phyloP scores from a whole-genome alignment of 2,329 filamentous ascomycete species.

The Bipolaris zeicola region DNA sequence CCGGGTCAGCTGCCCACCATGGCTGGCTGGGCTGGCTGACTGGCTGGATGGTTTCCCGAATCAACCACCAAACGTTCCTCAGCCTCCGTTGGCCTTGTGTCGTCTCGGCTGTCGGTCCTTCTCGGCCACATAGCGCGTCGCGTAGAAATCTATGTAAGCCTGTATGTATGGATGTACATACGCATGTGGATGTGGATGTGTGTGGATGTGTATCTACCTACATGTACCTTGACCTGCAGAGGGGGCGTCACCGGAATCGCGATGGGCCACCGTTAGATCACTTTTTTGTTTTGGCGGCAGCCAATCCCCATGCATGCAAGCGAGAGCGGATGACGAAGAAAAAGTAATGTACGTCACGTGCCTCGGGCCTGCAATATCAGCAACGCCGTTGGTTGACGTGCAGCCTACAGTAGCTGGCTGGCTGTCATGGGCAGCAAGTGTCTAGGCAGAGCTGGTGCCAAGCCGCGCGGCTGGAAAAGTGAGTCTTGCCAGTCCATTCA shows the following conservation, averaged over 20 bases:
- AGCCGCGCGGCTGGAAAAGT: conserved; percentile 14
- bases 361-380: conserved; percentile 18
- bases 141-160: conserved; percentile 2
- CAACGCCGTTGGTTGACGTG: conserved; percentile 23
- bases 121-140: conserved; percentile 10
- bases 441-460: conserved; percentile 20
- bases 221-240: conserved; percentile 12
- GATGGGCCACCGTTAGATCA: conserved; percentile 22
- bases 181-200: too few species aligned
- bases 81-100: conserved; percentile 20
- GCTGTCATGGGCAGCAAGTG: conserved; percentile 8
- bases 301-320: conserved; percentile 31
- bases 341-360: conserved; percentile 18
- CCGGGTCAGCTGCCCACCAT: conserved; percentile 23
- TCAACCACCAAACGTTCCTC: conserved; percentile 19
- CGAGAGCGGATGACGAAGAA: conserved; percentile 22
- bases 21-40: conserved; percentile 26
- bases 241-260: conserved; percentile 31
- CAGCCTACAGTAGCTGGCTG: background rate
- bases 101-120: conserved; percentile 18
- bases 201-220: background rate
- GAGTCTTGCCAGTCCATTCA: conserved; percentile 23
- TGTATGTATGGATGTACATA: background rate
- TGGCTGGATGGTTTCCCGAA: conserved; percentile 25
- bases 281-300: conserved; percentile 28